phyloP scores from a whole-genome alignment of 208 protist genomes.

The Crithidia thermophila region DNA sequence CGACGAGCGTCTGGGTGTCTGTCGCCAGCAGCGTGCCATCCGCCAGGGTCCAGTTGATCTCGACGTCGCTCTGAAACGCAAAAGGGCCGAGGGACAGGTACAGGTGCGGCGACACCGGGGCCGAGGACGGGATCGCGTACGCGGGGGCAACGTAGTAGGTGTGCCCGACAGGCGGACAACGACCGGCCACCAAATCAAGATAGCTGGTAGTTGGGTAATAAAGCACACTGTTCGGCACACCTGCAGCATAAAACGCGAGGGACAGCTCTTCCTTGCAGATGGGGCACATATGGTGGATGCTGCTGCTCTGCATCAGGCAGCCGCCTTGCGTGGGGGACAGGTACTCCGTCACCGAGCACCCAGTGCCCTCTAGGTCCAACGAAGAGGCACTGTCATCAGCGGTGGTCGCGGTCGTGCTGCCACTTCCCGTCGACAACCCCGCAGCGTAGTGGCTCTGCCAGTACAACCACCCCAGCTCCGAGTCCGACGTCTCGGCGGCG shows the following conservation, averaged over 20 bases:
- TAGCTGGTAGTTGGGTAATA: not conserved
- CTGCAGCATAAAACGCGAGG: constrained; percentile 35
- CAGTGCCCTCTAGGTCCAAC: not conserved
- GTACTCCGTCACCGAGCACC: constrained; percentile 68
- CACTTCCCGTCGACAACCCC: not conserved
- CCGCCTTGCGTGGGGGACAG: constrained; percentile 34
- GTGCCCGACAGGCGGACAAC: constrained; percentile 38
- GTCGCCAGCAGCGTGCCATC: constrained; percentile 17
- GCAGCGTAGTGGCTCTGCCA: constrained; percentile 28
- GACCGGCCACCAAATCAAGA: constrained; percentile 32
- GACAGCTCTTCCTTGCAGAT: constrained; percentile 60
- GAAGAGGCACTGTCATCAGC: not conserved
- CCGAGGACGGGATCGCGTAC: not conserved
- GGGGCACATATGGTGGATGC: constrained; percentile 52
- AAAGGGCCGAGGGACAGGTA: constrained; percentile 37
- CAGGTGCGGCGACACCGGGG: constrained; percentile 1
- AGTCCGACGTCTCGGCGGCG: constrained; percentile 12
- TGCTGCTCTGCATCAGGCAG: constrained; percentile 66
- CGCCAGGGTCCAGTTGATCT: constrained; percentile 33
- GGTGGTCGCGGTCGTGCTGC: not conserved
- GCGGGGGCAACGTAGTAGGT: constrained; percentile 31
- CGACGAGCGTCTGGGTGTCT: constrained; percentile 15
- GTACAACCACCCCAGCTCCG: constrained; percentile 38
- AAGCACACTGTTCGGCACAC: constrained; percentile 12
- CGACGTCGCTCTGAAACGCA: constrained; percentile 37